phyloP scores from a whole-genome alignment of 2,329 filamentous ascomycete species.

The Ophiostoma triangulosporum region DNA sequence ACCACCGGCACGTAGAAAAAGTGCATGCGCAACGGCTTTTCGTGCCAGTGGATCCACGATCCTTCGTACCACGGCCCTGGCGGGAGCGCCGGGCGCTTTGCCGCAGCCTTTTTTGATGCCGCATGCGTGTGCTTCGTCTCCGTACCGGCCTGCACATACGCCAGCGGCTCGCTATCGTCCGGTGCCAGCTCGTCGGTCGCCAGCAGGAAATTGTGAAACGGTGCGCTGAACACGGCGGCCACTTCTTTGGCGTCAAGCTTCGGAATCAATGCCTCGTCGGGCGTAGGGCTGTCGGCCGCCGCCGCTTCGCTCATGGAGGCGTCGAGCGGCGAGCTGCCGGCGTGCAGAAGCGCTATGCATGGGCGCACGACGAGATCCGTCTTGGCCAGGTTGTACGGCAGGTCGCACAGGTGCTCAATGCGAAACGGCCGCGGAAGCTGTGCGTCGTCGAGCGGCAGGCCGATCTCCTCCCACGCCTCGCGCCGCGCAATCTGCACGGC shows the following conservation, averaged over 20 bases:
- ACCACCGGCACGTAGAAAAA: constrained; percentile 81
- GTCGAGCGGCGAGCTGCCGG: background rate
- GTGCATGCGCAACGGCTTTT: constrained; percentile 69
- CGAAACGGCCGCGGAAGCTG: constrained; percentile 63
- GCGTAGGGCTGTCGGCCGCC: constrained; percentile 22
- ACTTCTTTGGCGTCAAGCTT: constrained; percentile 80
- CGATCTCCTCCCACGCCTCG: constrained; percentile 89
- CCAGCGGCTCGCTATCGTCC: constrained; percentile 1
- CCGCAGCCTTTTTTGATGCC: too few relatives aligned
- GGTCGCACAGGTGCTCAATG: constrained; percentile 75
- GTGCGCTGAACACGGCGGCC: constrained; percentile 82
- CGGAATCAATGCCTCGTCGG: constrained; percentile 62
- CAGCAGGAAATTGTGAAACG: constrained; percentile 70
- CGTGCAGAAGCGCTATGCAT: constrained; percentile 65
- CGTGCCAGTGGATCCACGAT: constrained; percentile 67
- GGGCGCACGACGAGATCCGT: constrained; percentile 63
- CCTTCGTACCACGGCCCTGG: constrained; percentile 72
- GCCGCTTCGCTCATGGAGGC: background rate
- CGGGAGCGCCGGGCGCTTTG: constrained; percentile 20
- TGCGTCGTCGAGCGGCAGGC: constrained; percentile 58
- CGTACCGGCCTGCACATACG: background rate
- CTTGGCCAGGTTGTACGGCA: constrained; percentile 62
- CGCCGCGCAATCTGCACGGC: constrained; percentile 73
- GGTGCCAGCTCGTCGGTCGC: constrained; percentile 39
- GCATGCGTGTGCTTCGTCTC: background rate